These are phyloP conservation scores for Cladorrhinum samala DNA, from an alignment of 495 filamentous ascomycete species.

Conservation along the genomic window DNA sequence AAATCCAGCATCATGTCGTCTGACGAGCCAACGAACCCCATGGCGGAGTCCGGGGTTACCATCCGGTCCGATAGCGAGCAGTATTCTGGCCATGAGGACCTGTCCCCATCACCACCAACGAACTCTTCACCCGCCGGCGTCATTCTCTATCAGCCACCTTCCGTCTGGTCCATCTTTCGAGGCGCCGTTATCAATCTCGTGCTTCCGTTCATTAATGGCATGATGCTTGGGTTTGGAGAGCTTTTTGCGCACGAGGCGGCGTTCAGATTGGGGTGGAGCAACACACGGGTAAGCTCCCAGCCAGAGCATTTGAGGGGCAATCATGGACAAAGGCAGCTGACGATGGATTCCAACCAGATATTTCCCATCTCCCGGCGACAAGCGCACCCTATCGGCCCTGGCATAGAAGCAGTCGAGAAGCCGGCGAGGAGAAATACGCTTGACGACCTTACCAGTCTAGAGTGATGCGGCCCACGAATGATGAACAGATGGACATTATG, in stretches of 20 bases:
- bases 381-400: constrained; percentile 45
- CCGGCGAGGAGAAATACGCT: constrained; percentile 29
- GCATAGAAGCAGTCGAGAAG: constrained; percentile 44
- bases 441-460: constrained; percentile 45
- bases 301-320: background rate
- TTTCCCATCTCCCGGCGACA: constrained; percentile 42
- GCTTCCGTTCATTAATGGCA: constrained; percentile 91
- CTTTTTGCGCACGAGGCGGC: constrained; percentile 92
- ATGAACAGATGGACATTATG: background rate
- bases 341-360: constrained; percentile 27
- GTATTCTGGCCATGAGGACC: constrained; percentile 66
- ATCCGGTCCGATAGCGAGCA: constrained; percentile 86
- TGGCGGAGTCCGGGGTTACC: constrained; percentile 77
- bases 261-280: constrained; percentile 85
- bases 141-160: constrained; percentile 85
- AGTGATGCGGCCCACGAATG: constrained; percentile 26
- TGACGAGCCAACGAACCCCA: constrained; percentile 50
- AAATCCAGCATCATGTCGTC: constrained; percentile 32
- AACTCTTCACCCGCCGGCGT: constrained; percentile 60
- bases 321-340: constrained; percentile 1
- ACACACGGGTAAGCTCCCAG: constrained; percentile 65
- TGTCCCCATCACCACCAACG: constrained; percentile 54
- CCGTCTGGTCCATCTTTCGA: constrained; percentile 73
- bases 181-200: constrained; percentile 92
- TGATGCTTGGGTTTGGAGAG: constrained; percentile 98